Conservation (phyloP, 768 basidiomycete genomes). For the Tulasnella sp. region DNA sequence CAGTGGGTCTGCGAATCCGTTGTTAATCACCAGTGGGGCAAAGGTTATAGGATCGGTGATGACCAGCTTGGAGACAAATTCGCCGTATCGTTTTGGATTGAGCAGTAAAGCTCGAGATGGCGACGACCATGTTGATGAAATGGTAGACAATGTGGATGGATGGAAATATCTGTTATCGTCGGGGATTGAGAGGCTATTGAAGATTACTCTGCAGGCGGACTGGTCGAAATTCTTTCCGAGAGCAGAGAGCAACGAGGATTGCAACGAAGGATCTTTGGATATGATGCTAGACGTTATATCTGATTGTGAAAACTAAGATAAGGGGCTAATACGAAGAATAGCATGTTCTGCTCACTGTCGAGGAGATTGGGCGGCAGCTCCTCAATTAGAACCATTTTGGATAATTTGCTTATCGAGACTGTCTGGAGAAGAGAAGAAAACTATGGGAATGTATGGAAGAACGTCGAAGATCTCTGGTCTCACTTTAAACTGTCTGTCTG, state of each 20-base stretch:
- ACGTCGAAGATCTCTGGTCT: no score
- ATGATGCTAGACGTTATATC: not conserved
- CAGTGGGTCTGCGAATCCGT: no score
- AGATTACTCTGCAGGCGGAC: conserved; percentile 26
- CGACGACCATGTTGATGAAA: no score
- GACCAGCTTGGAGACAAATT: conserved; percentile 24
- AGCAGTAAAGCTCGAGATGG: no score
- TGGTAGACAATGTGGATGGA: not conserved
- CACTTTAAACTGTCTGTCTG: no score
- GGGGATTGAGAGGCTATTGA: conserved; percentile 23
- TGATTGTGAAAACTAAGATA: not conserved
- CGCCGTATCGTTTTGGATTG: conserved; percentile 26
- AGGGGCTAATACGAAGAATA: not conserved
- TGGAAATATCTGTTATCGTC: conserved; percentile 24
- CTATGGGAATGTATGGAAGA: no score
- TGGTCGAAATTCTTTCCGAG: conserved; percentile 20
- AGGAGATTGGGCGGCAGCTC: conserved; percentile 10
- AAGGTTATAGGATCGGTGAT: conserved; percentile 19
- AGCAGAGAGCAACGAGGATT: conserved; percentile 2
- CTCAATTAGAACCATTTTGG: conserved; percentile 1
- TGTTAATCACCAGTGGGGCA: conserved; percentile 4
- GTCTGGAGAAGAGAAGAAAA: no score
- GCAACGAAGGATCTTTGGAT: not conserved
- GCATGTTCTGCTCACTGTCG: not conserved
- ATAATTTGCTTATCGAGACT: no score